Evolutionary conservation across 2,329 filamentous ascomycete genomes (phyloP).

Genomic region (Chrysoporthe deuterocubensis): DNA sequence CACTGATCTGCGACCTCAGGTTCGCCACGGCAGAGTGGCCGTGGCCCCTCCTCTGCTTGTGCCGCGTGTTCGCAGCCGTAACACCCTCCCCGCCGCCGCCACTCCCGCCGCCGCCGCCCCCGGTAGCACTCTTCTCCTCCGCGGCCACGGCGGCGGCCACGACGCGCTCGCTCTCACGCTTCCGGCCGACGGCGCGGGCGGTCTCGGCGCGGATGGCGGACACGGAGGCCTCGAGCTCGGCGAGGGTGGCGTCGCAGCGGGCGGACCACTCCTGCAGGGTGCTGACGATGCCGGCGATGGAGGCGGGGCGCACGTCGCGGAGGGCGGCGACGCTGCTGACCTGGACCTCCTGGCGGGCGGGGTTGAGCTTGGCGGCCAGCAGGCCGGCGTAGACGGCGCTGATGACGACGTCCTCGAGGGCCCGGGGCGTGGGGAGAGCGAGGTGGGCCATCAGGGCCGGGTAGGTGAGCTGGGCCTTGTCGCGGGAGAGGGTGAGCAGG

Average conservation of each 20-base stretch:
- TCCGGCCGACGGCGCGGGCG: slow-evolving; percentile 54
- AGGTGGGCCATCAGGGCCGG: slow-evolving; percentile 67
- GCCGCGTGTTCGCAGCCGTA: slow-evolving; percentile 12
- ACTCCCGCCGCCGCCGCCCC: slow-evolving; percentile 30
- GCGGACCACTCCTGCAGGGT: slow-evolving; percentile 75
- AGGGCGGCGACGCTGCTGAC: slow-evolving; percentile 83
- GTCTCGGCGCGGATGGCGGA: slow-evolving; percentile 65
- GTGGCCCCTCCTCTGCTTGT: slow-evolving; percentile 4
- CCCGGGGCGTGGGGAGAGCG: slow-evolving; percentile 65
- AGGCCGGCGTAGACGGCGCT: slow-evolving; percentile 86
- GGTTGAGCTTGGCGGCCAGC: slow-evolving; percentile 81
- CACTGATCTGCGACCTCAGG: slow-evolving; percentile 6
- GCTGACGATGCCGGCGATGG: slow-evolving; percentile 69
- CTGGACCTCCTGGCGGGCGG: slow-evolving; percentile 72
- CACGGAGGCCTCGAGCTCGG: slow-evolving; percentile 77
- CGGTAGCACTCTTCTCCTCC: slow-evolving; percentile 38
- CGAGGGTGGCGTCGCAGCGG: slow-evolving; percentile 76
- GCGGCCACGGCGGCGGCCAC: slow-evolving; percentile 55
- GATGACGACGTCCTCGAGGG: slow-evolving; percentile 86
- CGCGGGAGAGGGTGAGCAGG: slow-evolving; percentile 76
- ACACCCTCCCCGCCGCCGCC: slow-evolving; percentile 29
- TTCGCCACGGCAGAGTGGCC: slow-evolving; percentile 11
- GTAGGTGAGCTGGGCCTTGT: slow-evolving; percentile 66
- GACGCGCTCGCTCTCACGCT: slow-evolving; percentile 50
- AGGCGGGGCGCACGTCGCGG: slow-evolving; percentile 79